A percentile compares a stretch with the other conserved stretches of the same genome.
phyloP scores from a whole-genome alignment of 345 rosid genomes.

The Crucihimalaya himalaica region DNA sequence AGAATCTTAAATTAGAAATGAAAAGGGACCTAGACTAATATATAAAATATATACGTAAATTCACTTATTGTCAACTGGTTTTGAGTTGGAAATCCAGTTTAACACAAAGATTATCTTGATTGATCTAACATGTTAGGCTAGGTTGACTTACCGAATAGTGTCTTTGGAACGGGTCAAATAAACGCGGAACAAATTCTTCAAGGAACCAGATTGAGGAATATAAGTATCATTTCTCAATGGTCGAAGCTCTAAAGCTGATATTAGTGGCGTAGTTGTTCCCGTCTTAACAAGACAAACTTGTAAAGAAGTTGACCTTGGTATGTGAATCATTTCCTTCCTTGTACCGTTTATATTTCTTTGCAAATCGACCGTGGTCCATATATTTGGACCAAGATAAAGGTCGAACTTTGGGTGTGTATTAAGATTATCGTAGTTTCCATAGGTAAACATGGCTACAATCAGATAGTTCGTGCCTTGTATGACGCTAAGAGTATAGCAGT shows the following conservation, averaged over 20 bases:
- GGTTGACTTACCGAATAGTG: constrained; percentile 24
- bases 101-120: too few species aligned
- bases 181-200: constrained; percentile 17
- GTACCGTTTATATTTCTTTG: constrained; percentile 1
- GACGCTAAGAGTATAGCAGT: constrained; percentile 36
- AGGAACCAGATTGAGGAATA: constrained; percentile 37
- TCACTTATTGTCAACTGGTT: too few species aligned
- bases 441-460: constrained; percentile 33
- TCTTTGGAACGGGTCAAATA: constrained; percentile 24
- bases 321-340: constrained; percentile 35
- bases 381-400: constrained; percentile 36
- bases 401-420: constrained; percentile 30
- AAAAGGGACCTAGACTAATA: too few species aligned
- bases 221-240: constrained; percentile 29
- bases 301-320: constrained; percentile 18
- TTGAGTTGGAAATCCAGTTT: too few species aligned
- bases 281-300: constrained; percentile 40
- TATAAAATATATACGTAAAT: too few species aligned
- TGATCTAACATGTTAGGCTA: background rate
- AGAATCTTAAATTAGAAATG: too few species aligned
- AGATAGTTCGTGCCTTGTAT: constrained; percentile 28
- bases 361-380: constrained; percentile 37
- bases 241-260: constrained; percentile 43
- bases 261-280: constrained; percentile 38
- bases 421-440: constrained; percentile 37